These are phyloP conservation scores for Malus orientalis DNA, from an alignment of 306 rosid genomes.

Conservation along the genomic window DNA sequence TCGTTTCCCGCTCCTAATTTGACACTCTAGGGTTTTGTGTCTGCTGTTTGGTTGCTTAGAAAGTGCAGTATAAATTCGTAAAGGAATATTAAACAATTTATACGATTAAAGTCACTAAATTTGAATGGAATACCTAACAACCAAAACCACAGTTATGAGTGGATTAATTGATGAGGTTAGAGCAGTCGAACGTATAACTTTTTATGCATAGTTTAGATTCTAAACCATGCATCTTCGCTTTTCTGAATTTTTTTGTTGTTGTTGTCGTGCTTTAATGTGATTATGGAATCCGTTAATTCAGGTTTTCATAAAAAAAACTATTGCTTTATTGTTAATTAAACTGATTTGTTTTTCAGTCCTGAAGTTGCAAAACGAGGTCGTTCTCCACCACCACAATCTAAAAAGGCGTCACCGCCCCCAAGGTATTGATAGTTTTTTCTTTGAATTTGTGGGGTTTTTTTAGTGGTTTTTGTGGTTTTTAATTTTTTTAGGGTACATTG, in stretches of 20 bases:
- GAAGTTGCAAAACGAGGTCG: conserved; percentile 62
- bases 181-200: not conserved
- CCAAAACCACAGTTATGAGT: not conserved
- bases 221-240: not conserved
- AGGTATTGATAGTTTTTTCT: conserved; percentile 30
- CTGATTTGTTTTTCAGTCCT: conserved; percentile 27
- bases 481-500: not conserved
- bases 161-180: not conserved
- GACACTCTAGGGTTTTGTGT: conserved; percentile 2
- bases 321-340: not conserved
- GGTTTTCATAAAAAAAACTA: not conserved
- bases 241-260: not conserved
- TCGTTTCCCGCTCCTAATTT: not conserved
- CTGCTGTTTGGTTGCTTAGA: not conserved
- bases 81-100: not conserved
- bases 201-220: not conserved
- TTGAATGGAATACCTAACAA: not conserved
- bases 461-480: no score
- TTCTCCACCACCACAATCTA: conserved; percentile 61
- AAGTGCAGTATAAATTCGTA: not conserved
- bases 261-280: not conserved
- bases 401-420: conserved; percentile 69
- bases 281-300: not conserved
- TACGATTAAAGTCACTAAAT: not conserved
- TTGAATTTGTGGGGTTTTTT: not conserved